A percentile compares a stretch with the other conserved stretches of the same genome.
These are phyloP conservation scores for Cyclotella sp. DNA, from an alignment of 108 stramenopile species.

Conservation along the genomic window DNA sequence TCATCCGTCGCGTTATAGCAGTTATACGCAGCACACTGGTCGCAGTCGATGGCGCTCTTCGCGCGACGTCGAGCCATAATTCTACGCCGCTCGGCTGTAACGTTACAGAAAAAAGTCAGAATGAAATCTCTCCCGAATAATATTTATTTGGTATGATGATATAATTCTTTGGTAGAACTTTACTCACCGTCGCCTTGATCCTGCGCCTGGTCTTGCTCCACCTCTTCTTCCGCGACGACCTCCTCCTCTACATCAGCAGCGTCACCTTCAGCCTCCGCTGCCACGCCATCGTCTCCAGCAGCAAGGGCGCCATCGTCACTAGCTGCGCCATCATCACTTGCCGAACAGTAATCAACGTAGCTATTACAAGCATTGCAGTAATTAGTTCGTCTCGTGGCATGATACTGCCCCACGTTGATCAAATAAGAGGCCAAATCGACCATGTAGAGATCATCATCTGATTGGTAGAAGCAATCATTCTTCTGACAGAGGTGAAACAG, in stretches of 20 bases:
- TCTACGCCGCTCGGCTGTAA: slow-evolving; percentile 22
- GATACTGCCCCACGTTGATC: slow-evolving; percentile 53
- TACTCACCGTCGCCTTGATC: too few relatives aligned
- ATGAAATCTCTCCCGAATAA: not conserved
- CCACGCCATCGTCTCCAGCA: slow-evolving; percentile 31
- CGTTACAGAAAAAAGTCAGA: not conserved
- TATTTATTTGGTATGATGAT: too few relatives aligned
- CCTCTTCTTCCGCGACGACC: slow-evolving; percentile 9
- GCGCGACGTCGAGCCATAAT: slow-evolving; percentile 23
- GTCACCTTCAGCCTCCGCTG: not conserved
- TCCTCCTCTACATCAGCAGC: slow-evolving; percentile 3
- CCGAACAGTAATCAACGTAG: slow-evolving; percentile 60
- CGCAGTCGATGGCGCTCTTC: slow-evolving; percentile 57
- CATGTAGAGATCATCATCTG: slow-evolving; percentile 58
- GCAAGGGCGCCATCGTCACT: slow-evolving; percentile 13
- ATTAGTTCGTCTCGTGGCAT: slow-evolving; percentile 45
- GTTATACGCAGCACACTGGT: slow-evolving; percentile 58
- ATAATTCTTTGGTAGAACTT: too few relatives aligned
- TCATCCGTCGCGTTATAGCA: slow-evolving; percentile 48
- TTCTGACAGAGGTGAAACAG: slow-evolving; percentile 65
- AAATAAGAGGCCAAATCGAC: slow-evolving; percentile 63
- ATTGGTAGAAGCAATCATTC: slow-evolving; percentile 57
- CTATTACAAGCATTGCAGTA: slow-evolving; percentile 67
- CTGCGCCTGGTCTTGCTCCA: not conserved
- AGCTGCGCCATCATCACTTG: slow-evolving; percentile 11